Percentiles rank a stretch among this genome's conserved stretches.
These are phyloP conservation scores for Rhizopus sp. DNA, from an alignment of 371 early-diverging fungal genomes.

Conservation along the genomic window DNA sequence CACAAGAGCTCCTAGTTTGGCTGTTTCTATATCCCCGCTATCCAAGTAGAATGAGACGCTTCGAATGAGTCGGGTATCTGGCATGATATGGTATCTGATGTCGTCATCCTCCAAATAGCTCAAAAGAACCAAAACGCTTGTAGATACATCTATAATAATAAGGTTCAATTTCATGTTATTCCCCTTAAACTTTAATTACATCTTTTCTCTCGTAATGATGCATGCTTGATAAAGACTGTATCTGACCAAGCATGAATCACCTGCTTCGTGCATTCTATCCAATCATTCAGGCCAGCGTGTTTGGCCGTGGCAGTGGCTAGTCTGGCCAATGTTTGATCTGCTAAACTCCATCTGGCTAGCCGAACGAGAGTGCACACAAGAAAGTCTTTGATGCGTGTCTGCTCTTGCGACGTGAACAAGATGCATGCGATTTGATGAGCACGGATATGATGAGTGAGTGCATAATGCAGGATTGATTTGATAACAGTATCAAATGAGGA, in stretches of 20 bases:
- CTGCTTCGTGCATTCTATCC: slow-evolving; percentile 3
- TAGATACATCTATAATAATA: slow-evolving; percentile 29
- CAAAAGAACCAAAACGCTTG: slow-evolving; percentile 21
- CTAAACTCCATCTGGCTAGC: slow-evolving; percentile 16
- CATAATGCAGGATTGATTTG: slow-evolving; percentile 8
- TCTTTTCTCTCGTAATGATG: slow-evolving; percentile 23
- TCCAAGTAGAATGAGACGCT: slow-evolving; percentile 31
- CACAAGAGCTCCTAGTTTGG: slow-evolving; percentile 35
- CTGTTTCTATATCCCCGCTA: slow-evolving; percentile 24
- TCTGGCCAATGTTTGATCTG: slow-evolving; percentile 15
- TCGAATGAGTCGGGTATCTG: slow-evolving; percentile 13
- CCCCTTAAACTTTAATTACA: slow-evolving; percentile 23
- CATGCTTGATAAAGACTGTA: slow-evolving; percentile 38
- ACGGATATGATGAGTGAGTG: neutral
- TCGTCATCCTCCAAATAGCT: slow-evolving; percentile 24
- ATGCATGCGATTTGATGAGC: slow-evolving; percentile 8
- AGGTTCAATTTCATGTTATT: neutral
- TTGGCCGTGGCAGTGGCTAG: slow-evolving; percentile 11
- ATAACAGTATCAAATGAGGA: slow-evolving; percentile 9
- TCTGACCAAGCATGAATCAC: slow-evolving; percentile 39
- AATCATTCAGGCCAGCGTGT: neutral
- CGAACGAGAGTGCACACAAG: slow-evolving; percentile 11
- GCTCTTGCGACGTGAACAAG: slow-evolving; percentile 3
- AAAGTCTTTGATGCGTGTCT: slow-evolving; percentile 7
- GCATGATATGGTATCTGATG: slow-evolving; percentile 12